Evolutionary conservation across 2,329 filamentous ascomycete genomes (phyloP).

Genomic region (Westerdykella ornata): DNA sequence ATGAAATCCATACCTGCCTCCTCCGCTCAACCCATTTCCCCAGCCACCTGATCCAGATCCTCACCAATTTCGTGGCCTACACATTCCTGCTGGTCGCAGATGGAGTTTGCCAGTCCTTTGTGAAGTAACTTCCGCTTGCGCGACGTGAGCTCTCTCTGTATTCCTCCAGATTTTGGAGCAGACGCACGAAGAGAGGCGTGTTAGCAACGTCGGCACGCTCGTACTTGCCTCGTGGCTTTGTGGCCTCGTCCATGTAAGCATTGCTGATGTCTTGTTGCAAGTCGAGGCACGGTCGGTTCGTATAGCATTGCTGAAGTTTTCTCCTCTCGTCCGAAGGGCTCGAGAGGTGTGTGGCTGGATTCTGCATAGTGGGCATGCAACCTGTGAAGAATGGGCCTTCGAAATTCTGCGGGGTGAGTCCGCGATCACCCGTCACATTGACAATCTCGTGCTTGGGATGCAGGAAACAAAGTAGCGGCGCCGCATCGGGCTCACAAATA

Average conservation of each 20-base stretch:
- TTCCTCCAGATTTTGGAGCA: constrained; percentile 39
- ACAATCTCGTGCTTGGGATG: constrained; percentile 15
- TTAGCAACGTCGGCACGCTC: constrained; percentile 11
- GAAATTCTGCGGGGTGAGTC: constrained; percentile 31
- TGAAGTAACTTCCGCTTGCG: constrained; percentile 36
- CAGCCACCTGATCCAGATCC: too few relatives aligned
- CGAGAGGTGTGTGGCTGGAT: constrained; percentile 21
- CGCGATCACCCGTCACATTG: constrained; percentile 19
- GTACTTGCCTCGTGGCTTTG: constrained; percentile 9
- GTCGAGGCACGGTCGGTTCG: constrained; percentile 21
- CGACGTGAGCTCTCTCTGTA: constrained; percentile 33
- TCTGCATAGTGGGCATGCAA: constrained; percentile 21
- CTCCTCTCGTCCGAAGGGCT: constrained; percentile 25
- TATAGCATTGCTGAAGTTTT: constrained; percentile 40
- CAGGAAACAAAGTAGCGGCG: background rate
- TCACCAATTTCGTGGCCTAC: too few relatives aligned
- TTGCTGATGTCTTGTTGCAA: constrained; percentile 23
- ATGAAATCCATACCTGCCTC: too few relatives aligned
- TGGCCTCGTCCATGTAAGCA: constrained; percentile 17
- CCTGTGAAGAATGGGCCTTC: constrained; percentile 35
- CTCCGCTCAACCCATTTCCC: too few relatives aligned
- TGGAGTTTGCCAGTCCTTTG: constrained; percentile 26
- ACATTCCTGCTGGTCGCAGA: too few relatives aligned
- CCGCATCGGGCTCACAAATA: constrained; percentile 3
- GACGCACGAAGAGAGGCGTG: constrained; percentile 36